Base-by-base conservation (phyloP, 805 yeast species). In the Trichomonascus vanleenenianus region DNA sequence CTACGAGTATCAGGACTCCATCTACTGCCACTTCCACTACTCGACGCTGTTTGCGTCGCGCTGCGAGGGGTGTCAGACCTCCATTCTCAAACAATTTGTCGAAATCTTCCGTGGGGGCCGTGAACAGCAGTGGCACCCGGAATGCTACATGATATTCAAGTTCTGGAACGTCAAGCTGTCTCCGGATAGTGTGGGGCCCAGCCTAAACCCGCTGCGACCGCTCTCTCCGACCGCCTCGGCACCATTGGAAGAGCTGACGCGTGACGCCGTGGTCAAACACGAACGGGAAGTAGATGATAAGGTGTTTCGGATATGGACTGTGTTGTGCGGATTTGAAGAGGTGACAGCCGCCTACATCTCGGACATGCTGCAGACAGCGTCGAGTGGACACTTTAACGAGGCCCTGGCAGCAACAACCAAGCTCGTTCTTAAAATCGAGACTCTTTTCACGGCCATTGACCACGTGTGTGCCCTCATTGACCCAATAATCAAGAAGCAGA, bases 71-170 rank as follows among this genome's bases (percentile, higher is more conserved):
- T 93, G 99, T 66, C 75, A 81, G 47, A 81, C 85, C 32, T 85
- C 97, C 1, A 93, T 94, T 43, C 76, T 94, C 32, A 88, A 88
- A 60, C 97, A 93, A 60, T 93, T 88, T 63, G 96, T 91, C 32
- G 96, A 91, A 63, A 79, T 91, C 39, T 85, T 79, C 50, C 74
- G 93, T 54, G 96, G 96, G 42, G 96, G 96, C 18, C 75, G 82
- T 54, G 83, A 85, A 48, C 95, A 89, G 62, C 95, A 87, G 61
- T 93, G 99, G 99, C 99, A 93, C 65, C 97, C 97, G 1, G 97
- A 94, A 62, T 93, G 99, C 69, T 93, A 88, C 61, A 94, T 94
- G 88, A 94, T 93, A 40, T 89, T 85, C 68, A 89, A 89, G 63
- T 89, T 87, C 58, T 93, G 98, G 98, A 88, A 87, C 60, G 95